Evolutionary conservation across 257 asterid genomes (phyloP).

Genomic region (Knoxia roxburghii): DNA sequence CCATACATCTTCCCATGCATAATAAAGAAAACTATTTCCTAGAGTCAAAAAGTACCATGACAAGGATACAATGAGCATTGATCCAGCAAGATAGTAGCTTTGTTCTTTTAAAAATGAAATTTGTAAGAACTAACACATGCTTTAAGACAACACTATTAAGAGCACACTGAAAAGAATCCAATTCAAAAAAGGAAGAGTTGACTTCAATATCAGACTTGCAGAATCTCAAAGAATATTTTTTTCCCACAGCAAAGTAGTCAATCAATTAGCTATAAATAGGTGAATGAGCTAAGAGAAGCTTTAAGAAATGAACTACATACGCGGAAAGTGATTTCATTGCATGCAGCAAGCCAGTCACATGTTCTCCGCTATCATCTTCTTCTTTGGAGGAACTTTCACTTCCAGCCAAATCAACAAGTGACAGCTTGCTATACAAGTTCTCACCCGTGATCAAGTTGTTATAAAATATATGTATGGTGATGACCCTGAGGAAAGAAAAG

Average conservation of each 20-base stretch:
- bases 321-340: slow-evolving; percentile 89
- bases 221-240: neutral
- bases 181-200: neutral
- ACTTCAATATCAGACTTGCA: neutral
- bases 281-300: neutral
- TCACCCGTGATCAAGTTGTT: slow-evolving; percentile 88
- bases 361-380: slow-evolving; percentile 73
- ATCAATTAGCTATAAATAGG: neutral
- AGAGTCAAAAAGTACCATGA: slow-evolving; percentile 3
- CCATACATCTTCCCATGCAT: neutral
- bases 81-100: too few relatives aligned
- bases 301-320: slow-evolving; percentile 40
- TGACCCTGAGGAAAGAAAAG: slow-evolving; percentile 54
- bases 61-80: neutral
- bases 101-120: neutral
- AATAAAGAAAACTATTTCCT: neutral
- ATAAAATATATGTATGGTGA: slow-evolving; percentile 74
- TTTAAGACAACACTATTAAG: neutral
- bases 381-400: slow-evolving; percentile 49
- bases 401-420: slow-evolving; percentile 96
- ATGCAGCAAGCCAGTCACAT: slow-evolving; percentile 80
- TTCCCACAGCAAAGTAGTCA: neutral
- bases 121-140: neutral
- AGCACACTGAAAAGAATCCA: neutral
- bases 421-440: slow-evolving; percentile 76